Conservation (phyloP, 257 asterid species). For the Misopates orontium region DNA sequence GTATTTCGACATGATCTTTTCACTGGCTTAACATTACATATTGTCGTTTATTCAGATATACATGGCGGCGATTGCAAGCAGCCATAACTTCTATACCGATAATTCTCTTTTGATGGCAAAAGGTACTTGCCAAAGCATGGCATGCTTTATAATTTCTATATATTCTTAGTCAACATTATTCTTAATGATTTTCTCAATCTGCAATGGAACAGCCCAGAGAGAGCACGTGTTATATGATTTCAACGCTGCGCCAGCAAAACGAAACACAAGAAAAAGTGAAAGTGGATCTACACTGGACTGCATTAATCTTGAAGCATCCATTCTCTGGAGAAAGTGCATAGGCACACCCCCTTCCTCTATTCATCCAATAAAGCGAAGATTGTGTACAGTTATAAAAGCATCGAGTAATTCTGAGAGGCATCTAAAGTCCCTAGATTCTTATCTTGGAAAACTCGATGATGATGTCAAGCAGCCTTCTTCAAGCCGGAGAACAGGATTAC, state of each 20-base stretch:
- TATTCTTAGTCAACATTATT: conserved; percentile 5
- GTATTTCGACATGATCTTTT: conserved; percentile 2
- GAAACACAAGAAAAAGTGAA: conserved; percentile 28
- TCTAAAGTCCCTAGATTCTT: conserved; percentile 59
- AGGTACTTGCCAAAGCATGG: conserved; percentile 18
- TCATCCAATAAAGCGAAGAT: conserved; percentile 32
- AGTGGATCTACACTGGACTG: conserved; percentile 13
- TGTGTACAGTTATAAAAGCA: conserved; percentile 34
- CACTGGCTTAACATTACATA: conserved; percentile 6
- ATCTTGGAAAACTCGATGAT: conserved; percentile 51
- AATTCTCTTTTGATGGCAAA: conserved; percentile 32
- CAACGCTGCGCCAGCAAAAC: conserved; percentile 20
- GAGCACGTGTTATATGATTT: conserved; percentile 29
- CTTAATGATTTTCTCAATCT: not conserved
- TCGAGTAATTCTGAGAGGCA: conserved; percentile 50
- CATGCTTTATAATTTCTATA: conserved; percentile 1
- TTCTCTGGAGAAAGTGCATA: conserved; percentile 21
- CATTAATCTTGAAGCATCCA: conserved; percentile 20
- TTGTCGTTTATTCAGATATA: conserved; percentile 31
- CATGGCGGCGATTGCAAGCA: conserved; percentile 43
- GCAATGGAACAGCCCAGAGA: conserved; percentile 31
- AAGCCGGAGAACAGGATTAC: conserved; percentile 26
- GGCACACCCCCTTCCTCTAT: conserved; percentile 6
- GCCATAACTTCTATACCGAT: conserved; percentile 31
- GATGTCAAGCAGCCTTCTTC: conserved; percentile 31